These are phyloP conservation scores for Flammula alnicola DNA, from an alignment of 1,284 basidiomycete genomes.

Conservation along the genomic window DNA sequence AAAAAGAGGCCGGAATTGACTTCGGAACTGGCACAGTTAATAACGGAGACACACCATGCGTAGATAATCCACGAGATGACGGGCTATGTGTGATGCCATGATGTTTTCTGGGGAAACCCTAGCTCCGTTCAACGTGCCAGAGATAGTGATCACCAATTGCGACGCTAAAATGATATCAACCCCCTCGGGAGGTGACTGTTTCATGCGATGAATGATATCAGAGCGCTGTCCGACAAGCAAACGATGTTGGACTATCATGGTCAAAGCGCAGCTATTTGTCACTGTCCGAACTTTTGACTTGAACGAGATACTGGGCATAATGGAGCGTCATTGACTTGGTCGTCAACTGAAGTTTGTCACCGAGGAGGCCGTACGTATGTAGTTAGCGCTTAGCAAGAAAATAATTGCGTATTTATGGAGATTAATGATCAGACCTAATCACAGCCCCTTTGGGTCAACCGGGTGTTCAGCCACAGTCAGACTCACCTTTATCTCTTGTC, in stretches of 20 bases:
- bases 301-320: constrained; percentile 39
- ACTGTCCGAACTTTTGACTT: constrained; percentile 36
- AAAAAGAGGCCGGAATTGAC: neutral
- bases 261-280: constrained; percentile 39
- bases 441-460: constrained; percentile 36
- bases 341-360: constrained; percentile 14
- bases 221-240: constrained; percentile 45
- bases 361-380: neutral
- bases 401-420: constrained; percentile 25
- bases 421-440: constrained; percentile 34
- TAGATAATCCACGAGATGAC: constrained; percentile 55
- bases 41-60: constrained; percentile 49
- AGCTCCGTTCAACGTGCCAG: constrained; percentile 53
- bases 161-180: constrained; percentile 58
- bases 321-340: constrained; percentile 4
- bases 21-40: neutral
- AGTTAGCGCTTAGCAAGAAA: constrained; percentile 19
- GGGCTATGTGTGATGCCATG: constrained; percentile 51
- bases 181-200: constrained; percentile 45
- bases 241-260: constrained; percentile 41
- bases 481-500: constrained; percentile 31
- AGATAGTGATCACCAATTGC: constrained; percentile 55
- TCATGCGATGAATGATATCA: constrained; percentile 33
- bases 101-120: constrained; percentile 45
- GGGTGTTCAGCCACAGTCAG: constrained; percentile 28